phyloP scores from a whole-genome alignment of 192 early-diverging fungal genomes.

The Linnemannia hyalina region DNA sequence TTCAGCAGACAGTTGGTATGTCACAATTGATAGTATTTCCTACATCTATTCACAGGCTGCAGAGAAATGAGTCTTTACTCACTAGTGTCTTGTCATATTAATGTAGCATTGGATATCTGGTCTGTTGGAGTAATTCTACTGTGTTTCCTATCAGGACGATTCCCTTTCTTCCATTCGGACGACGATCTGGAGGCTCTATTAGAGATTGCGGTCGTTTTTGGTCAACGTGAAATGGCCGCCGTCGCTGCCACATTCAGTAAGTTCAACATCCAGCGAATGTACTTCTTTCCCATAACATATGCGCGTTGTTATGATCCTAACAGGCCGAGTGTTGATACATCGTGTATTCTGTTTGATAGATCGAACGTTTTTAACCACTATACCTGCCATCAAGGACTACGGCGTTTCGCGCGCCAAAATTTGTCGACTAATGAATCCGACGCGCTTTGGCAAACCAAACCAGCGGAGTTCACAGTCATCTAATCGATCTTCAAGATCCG shows the following conservation, averaged over 20 bases:
- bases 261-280: background rate
- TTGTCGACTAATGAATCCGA: constrained; percentile 56
- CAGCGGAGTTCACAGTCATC: constrained; percentile 1
- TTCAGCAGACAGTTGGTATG: constrained; percentile 81
- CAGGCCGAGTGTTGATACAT: background rate
- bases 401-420: constrained; percentile 53
- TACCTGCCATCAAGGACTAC: constrained; percentile 55
- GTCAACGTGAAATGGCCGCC: constrained; percentile 78
- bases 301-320: background rate
- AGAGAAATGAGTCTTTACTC: background rate
- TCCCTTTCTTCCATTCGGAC: constrained; percentile 91
- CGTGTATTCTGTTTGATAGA: constrained; percentile 35
- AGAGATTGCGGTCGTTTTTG: constrained; percentile 87
- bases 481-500: background rate
- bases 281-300: too few relatives aligned
- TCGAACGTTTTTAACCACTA: constrained; percentile 68
- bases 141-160: constrained; percentile 82
- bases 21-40: background rate
- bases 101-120: constrained; percentile 91
- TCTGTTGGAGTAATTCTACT: constrained; percentile 90
- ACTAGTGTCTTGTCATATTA: background rate
- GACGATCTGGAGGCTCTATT: constrained; percentile 90
- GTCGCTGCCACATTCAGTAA: constrained; percentile 74
- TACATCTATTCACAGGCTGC: background rate
- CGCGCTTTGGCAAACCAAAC: constrained; percentile 34